A percentile compares a stretch with the other conserved stretches of the same genome.
These are phyloP conservation scores for Epichloe gansuensis DNA, from an alignment of 2,329 filamentous ascomycete species.

Conservation along the genomic window DNA sequence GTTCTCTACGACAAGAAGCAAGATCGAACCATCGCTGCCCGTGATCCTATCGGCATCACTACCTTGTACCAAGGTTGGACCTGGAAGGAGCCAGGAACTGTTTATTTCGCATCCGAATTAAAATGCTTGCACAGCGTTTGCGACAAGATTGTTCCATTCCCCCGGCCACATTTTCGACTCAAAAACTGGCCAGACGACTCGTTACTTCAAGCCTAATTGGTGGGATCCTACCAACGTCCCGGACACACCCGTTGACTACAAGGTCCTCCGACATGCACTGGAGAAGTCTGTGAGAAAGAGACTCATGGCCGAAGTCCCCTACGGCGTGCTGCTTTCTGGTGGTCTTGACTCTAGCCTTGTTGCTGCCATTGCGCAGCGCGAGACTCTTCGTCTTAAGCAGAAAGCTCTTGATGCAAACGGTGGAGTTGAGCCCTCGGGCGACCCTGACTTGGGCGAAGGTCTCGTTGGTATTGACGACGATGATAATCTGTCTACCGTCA, in stretches of 20 bases:
- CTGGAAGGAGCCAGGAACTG: slow-evolving; percentile 66
- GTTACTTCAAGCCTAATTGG: slow-evolving; percentile 90
- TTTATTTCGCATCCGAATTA: slow-evolving; percentile 94
- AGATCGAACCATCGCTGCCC: slow-evolving; percentile 83
- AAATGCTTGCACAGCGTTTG: slow-evolving; percentile 89
- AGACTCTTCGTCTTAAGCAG: slow-evolving; percentile 68
- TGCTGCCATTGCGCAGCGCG: slow-evolving; percentile 87
- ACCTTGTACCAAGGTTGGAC: slow-evolving; percentile 95
- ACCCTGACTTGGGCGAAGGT: slow-evolving; percentile 51
- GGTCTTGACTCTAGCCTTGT: slow-evolving; percentile 93
- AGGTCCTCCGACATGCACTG: slow-evolving; percentile 65
- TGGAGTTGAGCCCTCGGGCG: slow-evolving; percentile 29
- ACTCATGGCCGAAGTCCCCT: slow-evolving; percentile 97
- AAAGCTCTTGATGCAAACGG: slow-evolving; percentile 40
- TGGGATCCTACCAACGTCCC: slow-evolving; percentile 75
- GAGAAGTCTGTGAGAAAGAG: slow-evolving; percentile 92
- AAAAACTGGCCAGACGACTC: slow-evolving; percentile 68
- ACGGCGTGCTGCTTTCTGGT: slow-evolving; percentile 89
- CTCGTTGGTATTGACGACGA: slow-evolving; percentile 92
- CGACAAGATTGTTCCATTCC: slow-evolving; percentile 90
- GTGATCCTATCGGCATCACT: slow-evolving; percentile 93
- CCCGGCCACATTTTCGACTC: slow-evolving; percentile 92
- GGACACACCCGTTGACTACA: slow-evolving; percentile 69
- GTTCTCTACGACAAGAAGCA: slow-evolving; percentile 93
- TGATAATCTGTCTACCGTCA: slow-evolving; percentile 78